Conservation (phyloP, 2,329 filamentous ascomycete genomes). For the Colletotrichum destructivum region DNA sequence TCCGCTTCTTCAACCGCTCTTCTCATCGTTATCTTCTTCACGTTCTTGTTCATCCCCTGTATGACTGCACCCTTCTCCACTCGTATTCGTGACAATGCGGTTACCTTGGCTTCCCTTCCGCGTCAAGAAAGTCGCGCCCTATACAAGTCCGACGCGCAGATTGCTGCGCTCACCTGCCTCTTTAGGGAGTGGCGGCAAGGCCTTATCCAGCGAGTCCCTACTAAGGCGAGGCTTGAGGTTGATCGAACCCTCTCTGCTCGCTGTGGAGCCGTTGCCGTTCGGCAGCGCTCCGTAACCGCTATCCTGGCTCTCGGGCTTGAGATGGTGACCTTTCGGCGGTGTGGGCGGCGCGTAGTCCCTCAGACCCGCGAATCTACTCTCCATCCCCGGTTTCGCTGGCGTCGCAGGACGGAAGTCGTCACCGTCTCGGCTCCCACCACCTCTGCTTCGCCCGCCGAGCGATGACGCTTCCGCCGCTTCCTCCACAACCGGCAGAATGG, state of each 20-base stretch:
- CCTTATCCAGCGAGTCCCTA: conserved; percentile 73
- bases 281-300: conserved; percentile 59
- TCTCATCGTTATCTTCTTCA: background rate
- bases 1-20: conserved; percentile 19
- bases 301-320: conserved; percentile 64
- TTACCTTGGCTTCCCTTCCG: conserved; percentile 8
- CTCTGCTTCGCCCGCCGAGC: conserved; percentile 71
- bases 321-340: conserved; percentile 59
- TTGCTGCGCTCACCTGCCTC: conserved; percentile 42
- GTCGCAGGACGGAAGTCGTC: conserved; percentile 57
- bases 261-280: conserved; percentile 50
- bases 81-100: conserved; percentile 14
- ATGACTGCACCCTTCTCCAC: background rate
- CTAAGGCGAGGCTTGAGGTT: conserved; percentile 59
- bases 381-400: conserved; percentile 58
- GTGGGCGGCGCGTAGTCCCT: conserved; percentile 59
- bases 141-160: conserved; percentile 33
- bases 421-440: conserved; percentile 68
- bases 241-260: conserved; percentile 49
- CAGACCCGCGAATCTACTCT: conserved; percentile 44
- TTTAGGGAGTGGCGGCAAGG: conserved; percentile 69
- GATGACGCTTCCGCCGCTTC: conserved; percentile 87
- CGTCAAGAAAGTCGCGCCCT: conserved; percentile 25
- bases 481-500: conserved; percentile 85
- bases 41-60: background rate